Evolutionary conservation across 805 yeast genomes (phyloP), one percentile per base, ranked within the genome.

Genomic region (Sugiyamaella mastotermitis): DNA sequence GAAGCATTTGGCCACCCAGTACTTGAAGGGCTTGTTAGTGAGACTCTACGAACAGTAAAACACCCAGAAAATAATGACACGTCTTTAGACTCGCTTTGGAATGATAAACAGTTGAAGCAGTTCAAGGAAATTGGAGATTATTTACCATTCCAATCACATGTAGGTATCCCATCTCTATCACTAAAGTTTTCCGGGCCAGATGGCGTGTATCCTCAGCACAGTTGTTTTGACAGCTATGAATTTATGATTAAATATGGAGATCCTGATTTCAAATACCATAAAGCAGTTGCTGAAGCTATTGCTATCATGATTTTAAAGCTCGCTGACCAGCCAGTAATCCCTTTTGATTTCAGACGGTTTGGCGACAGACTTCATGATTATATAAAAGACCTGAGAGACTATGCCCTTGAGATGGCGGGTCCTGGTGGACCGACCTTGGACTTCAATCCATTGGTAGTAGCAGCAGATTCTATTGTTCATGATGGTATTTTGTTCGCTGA

Each of bases 251-350:
- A 68, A 19, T 55, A 65, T 21, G 65, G 78, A 26, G 90, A 82
- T 49, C 69, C 76, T 1, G 66, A 64, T 11, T 75, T 80, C 72
- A 54, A 60, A 13, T 66, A 71, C 35, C 86, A 80, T 51, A 53
- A 62, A 6, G 71, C 75, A 13, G 51, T 86, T 43, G 72, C 78
- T 3, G 72, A 77, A 38, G 53, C 82, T 16, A 51, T 81, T 1
- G 66, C 83, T 3, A 63, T 69, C 32, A 45, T 79, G 3, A 60
- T 72, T 0, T 52, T 86, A n/a, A 68, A 72, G 33, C 52, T 82
- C n/a, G 72, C 78, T 0, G 95, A 87, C 49, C 72, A 70, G 28
- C 94, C 97, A 1, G 57, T 85, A 28, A 64, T 88, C 13, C 95
- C 95, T 2, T 81, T 71, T 48, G 74, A 78, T 53, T 57, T 83